A percentile compares a stretch with the other conserved stretches of the same genome.
phyloP scores from a whole-genome alignment of 805 yeast genomes.

The Kluyveromyces wickerhamii region DNA sequence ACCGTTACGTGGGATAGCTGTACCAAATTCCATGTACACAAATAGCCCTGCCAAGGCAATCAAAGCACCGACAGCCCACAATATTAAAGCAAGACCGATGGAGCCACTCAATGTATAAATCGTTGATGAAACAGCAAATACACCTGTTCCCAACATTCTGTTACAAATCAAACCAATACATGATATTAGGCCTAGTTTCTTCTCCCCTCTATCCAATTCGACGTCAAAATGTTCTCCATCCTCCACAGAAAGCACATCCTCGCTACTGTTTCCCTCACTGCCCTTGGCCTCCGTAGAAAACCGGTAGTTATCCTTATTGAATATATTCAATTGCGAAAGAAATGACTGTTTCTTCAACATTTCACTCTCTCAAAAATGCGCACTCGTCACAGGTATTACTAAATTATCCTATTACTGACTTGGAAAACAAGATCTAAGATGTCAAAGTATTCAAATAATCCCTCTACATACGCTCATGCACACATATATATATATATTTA shows the following conservation, averaged over 20 bases:
- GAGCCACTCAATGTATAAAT: conserved; percentile 48
- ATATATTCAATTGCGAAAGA: conserved; percentile 23
- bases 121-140: conserved; percentile 61
- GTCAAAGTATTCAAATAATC: too few relatives aligned
- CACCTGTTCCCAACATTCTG: conserved; percentile 71
- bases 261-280: conserved; percentile 6
- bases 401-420: too few relatives aligned
- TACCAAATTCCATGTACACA: conserved; percentile 76
- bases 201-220: conserved; percentile 35
- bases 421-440: too few relatives aligned
- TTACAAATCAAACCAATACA: conserved; percentile 61
- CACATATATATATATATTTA: too few relatives aligned
- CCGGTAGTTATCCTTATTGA: conserved; percentile 24
- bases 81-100: conserved; percentile 59
- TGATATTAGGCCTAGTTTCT: conserved; percentile 42
- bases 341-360: neutral
- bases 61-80: conserved; percentile 69
- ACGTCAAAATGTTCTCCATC: conserved; percentile 27
- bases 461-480: too few relatives aligned
- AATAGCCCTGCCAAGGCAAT: conserved; percentile 58
- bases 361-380: too few relatives aligned
- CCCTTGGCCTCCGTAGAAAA: conserved; percentile 9
- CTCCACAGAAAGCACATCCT: conserved; percentile 15
- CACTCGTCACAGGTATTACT: too few relatives aligned
- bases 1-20: conserved; percentile 72